Base-by-base conservation (phyloP, 306 rosid species). In the Pachyrhizus erosus region DNA sequence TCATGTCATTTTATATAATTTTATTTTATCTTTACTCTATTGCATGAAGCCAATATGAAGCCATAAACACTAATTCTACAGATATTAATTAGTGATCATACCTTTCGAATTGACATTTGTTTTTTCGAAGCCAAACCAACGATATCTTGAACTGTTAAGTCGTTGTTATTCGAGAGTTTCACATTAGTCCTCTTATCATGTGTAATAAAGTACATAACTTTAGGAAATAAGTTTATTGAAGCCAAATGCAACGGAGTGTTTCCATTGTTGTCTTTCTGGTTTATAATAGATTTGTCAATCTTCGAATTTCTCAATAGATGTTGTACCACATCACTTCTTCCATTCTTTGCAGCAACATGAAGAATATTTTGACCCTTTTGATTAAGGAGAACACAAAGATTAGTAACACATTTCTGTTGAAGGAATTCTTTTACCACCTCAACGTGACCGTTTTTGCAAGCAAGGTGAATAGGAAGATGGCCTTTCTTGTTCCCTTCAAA, bases 191-290 rank as follows among this genome's bases (percentile, higher is more conserved):
- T 57, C 7, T 23, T 23, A 1, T 82, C 40, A 7, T 21, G 46
- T 5, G 70, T 24, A 0, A 82, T 51, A 13, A 7, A 20, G 20
- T 51, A 15, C 0, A 74, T 0, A 7, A 51, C 21, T 0, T 9
- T 39, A 0, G 83, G 54, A 33, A 51, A 69, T 43, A 73, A 7
- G 17, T 46, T 0, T 4, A 5, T 46, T 39, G 86, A 21, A 21
- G 86, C 81, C 21, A 82, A 55, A 67, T 86, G 86, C 61, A 86
- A 4, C 4, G 86, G 70, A 0, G 86, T 82, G 8, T 86, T 71
- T 34, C 86, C 89, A 9, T 70, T 3, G 0, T 9, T 6, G 48
- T 85, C 88, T 43, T 8, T 77, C 39, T 64, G n/a, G 7, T 85
- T 62, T 3, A 72, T 1, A 1, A n/a, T 43, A 14, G 4, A 31